Base-by-base conservation (phyloP, 495 filamentous ascomycete species). In the Penicillium verhagenii region DNA sequence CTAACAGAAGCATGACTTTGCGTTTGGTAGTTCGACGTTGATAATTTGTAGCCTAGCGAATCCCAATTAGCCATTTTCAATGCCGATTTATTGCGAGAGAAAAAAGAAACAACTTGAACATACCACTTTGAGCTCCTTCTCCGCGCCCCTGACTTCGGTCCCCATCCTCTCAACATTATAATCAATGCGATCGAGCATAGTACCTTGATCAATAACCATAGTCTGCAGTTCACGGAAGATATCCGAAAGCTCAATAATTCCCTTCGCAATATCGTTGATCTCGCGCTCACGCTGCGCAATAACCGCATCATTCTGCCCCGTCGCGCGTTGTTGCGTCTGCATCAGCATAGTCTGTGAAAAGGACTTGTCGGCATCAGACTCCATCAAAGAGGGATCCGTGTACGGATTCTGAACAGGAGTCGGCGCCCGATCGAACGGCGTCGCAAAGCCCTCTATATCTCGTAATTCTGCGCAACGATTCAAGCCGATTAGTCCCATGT, bases 141-240 rank as follows among this genome's bases (percentile, higher is more conserved):
- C 91, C 8, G 94, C 94, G 18, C 79, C 85, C 67, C 96, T 96
- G 26, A 97, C 90, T 63, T 97, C 88, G 21, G 82, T 83, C 11
- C 82, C 84, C 91, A 97, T 96, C 53, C 82, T 79, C 73, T 98
- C 94, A 31, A 98, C 88, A 67, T 98, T 98, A 74, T 96, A 98
- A 67, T 98, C 94, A 63, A 98, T 97, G 31, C 94, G 82, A 72
- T 98, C 94, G 20, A 98, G 82, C 88, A 98, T 91, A 24, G 91
- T 97, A 11, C 94, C 94, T 72, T 98, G 94, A 69, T 98, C 94
- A 54, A 98, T 98, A 52, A 98, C 87, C 92, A 98, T 96, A 19
- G 79, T 84, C 65, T 98, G 95, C 18, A 98, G 73, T 57, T 97
- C 95, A 42, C 93, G 90, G 78, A 98, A 98, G 37, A 98, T 91